phyloP scores from a whole-genome alignment of 306 rosid species.

The cucumber (Cucumis sativus) region DNA sequence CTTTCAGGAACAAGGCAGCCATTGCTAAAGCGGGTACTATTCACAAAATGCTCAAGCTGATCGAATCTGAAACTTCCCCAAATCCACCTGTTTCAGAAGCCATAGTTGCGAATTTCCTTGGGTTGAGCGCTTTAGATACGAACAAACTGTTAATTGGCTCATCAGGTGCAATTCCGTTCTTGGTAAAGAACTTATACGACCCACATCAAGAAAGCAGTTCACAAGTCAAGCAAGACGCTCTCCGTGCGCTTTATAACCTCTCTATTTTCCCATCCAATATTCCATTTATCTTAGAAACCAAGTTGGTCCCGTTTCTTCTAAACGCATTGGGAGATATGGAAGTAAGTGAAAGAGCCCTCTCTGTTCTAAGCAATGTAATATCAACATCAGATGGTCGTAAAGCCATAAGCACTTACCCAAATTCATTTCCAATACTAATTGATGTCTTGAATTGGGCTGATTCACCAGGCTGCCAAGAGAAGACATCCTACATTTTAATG shows the following conservation, averaged over 20 bases:
- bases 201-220: conserved; percentile 18
- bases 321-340: conserved; percentile 68
- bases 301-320: conserved; percentile 44
- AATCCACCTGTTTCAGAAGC: conserved; percentile 66
- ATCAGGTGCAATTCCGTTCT: conserved; percentile 82
- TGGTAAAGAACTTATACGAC: conserved; percentile 43
- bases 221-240: conserved; percentile 78
- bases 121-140: conserved; percentile 80
- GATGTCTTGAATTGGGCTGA: conserved; percentile 84
- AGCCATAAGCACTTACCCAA: conserved; percentile 35
- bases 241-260: conserved; percentile 84
- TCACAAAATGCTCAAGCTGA: conserved; percentile 78
- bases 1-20: conserved; percentile 77
- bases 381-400: conserved; percentile 71
- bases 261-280: conserved; percentile 52
- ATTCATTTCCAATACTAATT: conserved; percentile 38
- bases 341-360: conserved; percentile 62
- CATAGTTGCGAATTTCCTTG: conserved; percentile 79
- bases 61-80: conserved; percentile 33
- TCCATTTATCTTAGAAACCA: conserved; percentile 53
- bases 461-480: conserved; percentile 88
- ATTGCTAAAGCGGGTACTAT: conserved; percentile 81
- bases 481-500: conserved; percentile 80
- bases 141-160: conserved; percentile 88
- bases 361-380: conserved; percentile 61